Evolutionary conservation across 441 rosid species (phyloP).

Genomic region (Erodium moschatum): DNA sequence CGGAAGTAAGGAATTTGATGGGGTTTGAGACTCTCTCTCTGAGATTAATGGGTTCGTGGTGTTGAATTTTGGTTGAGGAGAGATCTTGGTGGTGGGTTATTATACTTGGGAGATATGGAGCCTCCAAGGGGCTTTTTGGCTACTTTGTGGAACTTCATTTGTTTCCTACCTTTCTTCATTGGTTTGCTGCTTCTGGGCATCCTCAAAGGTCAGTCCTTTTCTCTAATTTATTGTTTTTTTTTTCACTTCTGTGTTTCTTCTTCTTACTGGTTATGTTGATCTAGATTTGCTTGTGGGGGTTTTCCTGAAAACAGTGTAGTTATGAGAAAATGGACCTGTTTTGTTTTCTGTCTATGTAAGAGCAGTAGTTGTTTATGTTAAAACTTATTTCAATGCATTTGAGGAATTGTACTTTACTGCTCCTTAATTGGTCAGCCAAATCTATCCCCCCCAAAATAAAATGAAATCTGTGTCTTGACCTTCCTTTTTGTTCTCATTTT

Average conservation of each 20-base stretch:
- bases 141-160: conserved; percentile 20
- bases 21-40: neutral
- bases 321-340: neutral
- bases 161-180: conserved; percentile 24
- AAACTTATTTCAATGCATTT: neutral
- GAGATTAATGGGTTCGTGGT: neutral
- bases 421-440: neutral
- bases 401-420: neutral
- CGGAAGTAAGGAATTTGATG: neutral
- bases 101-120: conserved; percentile 16
- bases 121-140: conserved; percentile 23
- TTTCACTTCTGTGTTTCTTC: neutral
- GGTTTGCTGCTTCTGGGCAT: conserved; percentile 23
- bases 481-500: no score
- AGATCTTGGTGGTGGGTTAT: conserved; percentile 7
- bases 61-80: neutral
- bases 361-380: neutral
- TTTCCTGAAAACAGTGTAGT: no score
- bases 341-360: neutral
- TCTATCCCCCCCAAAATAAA: no score
- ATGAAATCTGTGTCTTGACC: neutral
- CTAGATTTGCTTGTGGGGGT: neutral
- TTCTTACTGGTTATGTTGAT: neutral
- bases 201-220: conserved; percentile 17
- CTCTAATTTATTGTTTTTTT: neutral